Evolutionary conservation across 352 stramenopile species (phyloP).

Genomic region (Pythium aristosporum): DNA sequence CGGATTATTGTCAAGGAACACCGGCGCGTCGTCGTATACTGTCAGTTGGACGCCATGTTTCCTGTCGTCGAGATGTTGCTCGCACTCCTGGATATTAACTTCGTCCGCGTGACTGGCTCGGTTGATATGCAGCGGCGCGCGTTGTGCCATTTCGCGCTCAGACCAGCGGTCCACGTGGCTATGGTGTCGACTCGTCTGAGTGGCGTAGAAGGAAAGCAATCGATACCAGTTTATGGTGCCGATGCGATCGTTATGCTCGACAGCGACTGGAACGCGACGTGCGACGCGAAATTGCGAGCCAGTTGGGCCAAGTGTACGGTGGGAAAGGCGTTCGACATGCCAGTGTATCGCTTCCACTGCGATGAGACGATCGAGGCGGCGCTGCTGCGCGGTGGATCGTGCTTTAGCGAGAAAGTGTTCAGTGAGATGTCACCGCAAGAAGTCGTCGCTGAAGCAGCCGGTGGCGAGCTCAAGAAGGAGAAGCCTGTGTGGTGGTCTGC

Average conservation of each 20-base stretch:
- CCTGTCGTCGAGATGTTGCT: constrained; percentile 73
- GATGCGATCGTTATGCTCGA: constrained; percentile 82
- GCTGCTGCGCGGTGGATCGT: constrained; percentile 67
- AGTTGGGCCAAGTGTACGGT: constrained; percentile 70
- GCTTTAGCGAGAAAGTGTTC: constrained; percentile 79
- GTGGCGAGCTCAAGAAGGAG: constrained; percentile 40
- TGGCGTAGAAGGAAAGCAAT: constrained; percentile 36
- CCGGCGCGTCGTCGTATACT: constrained; percentile 78
- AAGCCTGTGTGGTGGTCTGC: constrained; percentile 73
- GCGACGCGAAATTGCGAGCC: constrained; percentile 79
- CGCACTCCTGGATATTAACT: constrained; percentile 56
- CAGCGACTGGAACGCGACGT: constrained; percentile 79
- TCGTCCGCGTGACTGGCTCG: constrained; percentile 63
- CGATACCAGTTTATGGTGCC: constrained; percentile 64
- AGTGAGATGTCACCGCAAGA: constrained; percentile 71
- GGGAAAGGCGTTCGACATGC: constrained; percentile 21
- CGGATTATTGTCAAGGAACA: constrained; percentile 56
- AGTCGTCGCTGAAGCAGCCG: constrained; percentile 43
- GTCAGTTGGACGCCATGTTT: constrained; percentile 71
- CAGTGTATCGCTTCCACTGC: constrained; percentile 78
- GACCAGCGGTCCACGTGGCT: constrained; percentile 57
- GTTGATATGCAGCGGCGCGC: constrained; percentile 51
- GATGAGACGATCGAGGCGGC: constrained; percentile 80
- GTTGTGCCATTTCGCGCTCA: constrained; percentile 72
- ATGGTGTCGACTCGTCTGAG: constrained; percentile 68